Evolutionary conservation across 208 protist species (phyloP), one percentile per base, ranked within the genome.

Genomic region (Leishmania aethiopica): DNA sequence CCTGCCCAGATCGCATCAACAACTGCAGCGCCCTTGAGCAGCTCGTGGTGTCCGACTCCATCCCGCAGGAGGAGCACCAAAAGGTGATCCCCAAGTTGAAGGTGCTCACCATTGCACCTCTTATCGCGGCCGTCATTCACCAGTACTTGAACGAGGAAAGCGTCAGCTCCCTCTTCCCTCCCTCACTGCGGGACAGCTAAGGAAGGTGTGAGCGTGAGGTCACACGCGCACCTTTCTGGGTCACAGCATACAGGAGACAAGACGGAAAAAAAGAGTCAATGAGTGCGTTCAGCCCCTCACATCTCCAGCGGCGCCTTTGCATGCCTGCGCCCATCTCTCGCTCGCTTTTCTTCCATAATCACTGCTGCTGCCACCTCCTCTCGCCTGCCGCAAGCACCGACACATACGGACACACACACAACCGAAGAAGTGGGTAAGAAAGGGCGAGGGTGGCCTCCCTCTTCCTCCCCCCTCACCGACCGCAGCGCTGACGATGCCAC

Each of bases 1-100:
- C 89, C 22, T 98, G 97, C 75, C 72, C 93, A 32, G 87, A 99
- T 72, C 90, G 88, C 47, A 90, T 99, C 66, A 97, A 98, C 81
- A 87, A 89, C 49, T 98, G 92, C 70, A 86, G 84, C 10, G 88
- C 87, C 11, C 92, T 99, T 37, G 89, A 96, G 75, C 89, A 98
- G 78, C 75, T 99, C 28, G 91, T 98, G 42, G 96, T 99, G 37
- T 96, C 97, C 1, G 96, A 99, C 85, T 97, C 97, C 53, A 98
- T 99, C 75, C 96, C 96, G 28, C 94, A 97, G 85, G 93, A 96
- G 81, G 87, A 94, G 76, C 92, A 97, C 55, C 79, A 94, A 76
- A 83, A 79, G 51, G 64, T 80, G 19, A 89, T 96, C 32, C 86
- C 93, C 15, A 98, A 98, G 84, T 84, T 98, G 78, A 94, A 90